Percentiles rank a stretch among this genome's conserved stretches.
phyloP scores from a whole-genome alignment of 2,329 filamentous ascomycete genomes.

The Aureobasidium pullulans region DNA sequence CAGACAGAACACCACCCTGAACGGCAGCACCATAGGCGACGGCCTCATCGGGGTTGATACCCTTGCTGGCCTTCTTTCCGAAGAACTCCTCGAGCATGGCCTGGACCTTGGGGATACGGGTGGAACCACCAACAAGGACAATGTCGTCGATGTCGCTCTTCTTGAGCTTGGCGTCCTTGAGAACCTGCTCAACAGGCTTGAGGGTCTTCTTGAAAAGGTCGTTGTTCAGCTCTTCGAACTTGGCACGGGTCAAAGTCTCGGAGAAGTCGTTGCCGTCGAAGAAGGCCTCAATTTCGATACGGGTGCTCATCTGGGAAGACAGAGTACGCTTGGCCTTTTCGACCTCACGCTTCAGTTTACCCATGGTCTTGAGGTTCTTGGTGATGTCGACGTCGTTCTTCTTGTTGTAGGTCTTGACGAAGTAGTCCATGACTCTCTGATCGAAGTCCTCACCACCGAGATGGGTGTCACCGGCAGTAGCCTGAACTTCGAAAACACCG shows the following conservation, averaged over 20 bases:
- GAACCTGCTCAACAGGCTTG: conserved; percentile 96
- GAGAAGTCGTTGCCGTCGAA: conserved; percentile 96
- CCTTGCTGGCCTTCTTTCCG: conserved; percentile 97
- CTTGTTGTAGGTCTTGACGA: conserved; percentile 98
- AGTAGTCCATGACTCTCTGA: conserved; percentile 92
- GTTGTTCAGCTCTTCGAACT: conserved; percentile 99
- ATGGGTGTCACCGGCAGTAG: conserved; percentile 94
- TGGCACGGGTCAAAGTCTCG: conserved; percentile 94
- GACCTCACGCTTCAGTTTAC: conserved; percentile 98
- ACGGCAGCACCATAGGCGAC: conserved; percentile 96
- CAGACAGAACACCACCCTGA: conserved; percentile 90
- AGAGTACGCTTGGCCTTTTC: conserved; percentile 99
- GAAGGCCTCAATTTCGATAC: conserved; percentile 87
- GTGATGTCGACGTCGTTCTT: conserved; percentile 87
- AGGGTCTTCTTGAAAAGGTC: conserved; percentile 99
- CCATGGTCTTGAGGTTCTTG: conserved; percentile 96
- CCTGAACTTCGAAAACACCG: conserved; percentile 89
- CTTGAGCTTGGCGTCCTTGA: conserved; percentile 97
- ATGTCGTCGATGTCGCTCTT: conserved; percentile 94
- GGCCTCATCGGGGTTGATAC: conserved; percentile 98
- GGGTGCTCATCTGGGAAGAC: conserved; percentile 35
- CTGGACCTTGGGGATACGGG: conserved; percentile 98
- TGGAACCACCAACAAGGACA: conserved; percentile 95
- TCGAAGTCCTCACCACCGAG: conserved; percentile 99
- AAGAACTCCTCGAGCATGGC: conserved; percentile 94